Percentiles rank a stretch among this genome's conserved stretches.
Evolutionary conservation across 192 early-diverging fungal species (phyloP).

Genomic region (Coemansia sp.): DNA sequence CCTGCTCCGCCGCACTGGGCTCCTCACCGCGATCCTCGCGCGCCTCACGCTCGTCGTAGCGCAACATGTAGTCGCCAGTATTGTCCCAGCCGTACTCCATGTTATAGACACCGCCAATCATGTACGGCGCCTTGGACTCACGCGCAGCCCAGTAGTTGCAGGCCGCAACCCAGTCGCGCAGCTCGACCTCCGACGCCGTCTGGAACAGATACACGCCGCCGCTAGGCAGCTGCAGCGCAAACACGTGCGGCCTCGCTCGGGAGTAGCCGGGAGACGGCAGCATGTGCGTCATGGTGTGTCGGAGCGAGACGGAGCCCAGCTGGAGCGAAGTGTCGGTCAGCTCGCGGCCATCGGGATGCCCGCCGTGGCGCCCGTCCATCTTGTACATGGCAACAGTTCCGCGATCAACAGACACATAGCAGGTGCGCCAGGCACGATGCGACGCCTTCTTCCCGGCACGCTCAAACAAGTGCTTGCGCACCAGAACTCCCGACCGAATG

Average conservation of each 20-base stretch:
- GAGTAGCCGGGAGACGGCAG: constrained; percentile 87
- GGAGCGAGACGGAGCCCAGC: constrained; percentile 61
- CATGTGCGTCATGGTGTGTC: constrained; percentile 81
- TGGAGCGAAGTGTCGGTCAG: constrained; percentile 58
- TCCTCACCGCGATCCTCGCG: constrained; percentile 42
- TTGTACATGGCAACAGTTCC: constrained; percentile 84
- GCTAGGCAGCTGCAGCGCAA: constrained; percentile 79
- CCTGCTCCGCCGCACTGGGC: constrained; percentile 27
- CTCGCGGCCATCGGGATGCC: constrained; percentile 50
- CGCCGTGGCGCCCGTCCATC: constrained; percentile 59
- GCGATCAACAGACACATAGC: constrained; percentile 70
- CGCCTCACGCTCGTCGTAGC: constrained; percentile 50
- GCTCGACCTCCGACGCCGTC: constrained; percentile 63
- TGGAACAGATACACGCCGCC: constrained; percentile 94
- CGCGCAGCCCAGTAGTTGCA: constrained; percentile 96
- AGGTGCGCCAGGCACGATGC: constrained; percentile 84
- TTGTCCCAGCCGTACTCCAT: constrained; percentile 94
- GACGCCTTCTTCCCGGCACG: constrained; percentile 74
- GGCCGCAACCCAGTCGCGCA: constrained; percentile 81
- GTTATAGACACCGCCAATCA: constrained; percentile 84
- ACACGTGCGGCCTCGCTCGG: constrained; percentile 72
- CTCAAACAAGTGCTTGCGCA: constrained; percentile 85
- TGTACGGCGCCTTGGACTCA: constrained; percentile 81
- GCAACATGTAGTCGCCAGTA: constrained; percentile 50
- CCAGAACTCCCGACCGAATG: constrained; percentile 62